Conservation (phyloP, 345 rosid species). For the Theobroma cacao region DNA sequence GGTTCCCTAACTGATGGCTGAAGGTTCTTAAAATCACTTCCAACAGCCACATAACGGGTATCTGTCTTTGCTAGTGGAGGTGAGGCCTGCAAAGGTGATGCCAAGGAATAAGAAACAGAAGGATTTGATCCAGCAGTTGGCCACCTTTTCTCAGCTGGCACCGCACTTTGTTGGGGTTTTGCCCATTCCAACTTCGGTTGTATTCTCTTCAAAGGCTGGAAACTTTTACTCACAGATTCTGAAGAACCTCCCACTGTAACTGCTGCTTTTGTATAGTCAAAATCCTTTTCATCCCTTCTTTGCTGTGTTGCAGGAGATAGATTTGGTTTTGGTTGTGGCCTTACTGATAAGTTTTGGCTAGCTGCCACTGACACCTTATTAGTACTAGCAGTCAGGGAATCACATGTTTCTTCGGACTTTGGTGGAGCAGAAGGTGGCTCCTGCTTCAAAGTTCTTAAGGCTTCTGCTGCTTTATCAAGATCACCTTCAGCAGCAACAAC, state of each 20-base stretch:
- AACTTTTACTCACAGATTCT: constrained; percentile 41
- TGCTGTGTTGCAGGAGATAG: constrained; percentile 32
- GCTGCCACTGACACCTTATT: constrained; percentile 30
- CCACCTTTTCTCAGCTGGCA: constrained; percentile 58
- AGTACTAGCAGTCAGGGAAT: constrained; percentile 41
- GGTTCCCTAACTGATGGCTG: constrained; percentile 61
- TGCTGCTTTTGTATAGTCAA: constrained; percentile 52
- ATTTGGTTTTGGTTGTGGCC: constrained; percentile 35
- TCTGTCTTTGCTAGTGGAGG: constrained; percentile 52
- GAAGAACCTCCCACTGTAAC: constrained; percentile 28
- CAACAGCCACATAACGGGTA: constrained; percentile 40
- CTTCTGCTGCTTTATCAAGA: constrained; percentile 61
- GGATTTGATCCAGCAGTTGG: constrained; percentile 40
- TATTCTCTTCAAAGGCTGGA: constrained; percentile 52
- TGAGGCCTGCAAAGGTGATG: constrained; percentile 53
- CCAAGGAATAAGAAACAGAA: constrained; percentile 48
- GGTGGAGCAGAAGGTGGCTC: constrained; percentile 44
- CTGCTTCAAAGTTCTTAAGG: constrained; percentile 42
- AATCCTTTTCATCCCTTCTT: constrained; percentile 62
- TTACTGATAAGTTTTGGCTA: constrained; percentile 37
- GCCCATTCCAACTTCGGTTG: constrained; percentile 62
- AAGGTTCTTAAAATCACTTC: constrained; percentile 50
- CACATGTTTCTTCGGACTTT: constrained; percentile 60
- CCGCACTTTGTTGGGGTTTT: constrained; percentile 53
- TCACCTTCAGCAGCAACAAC: constrained; percentile 73